Conservation (phyloP, 2,329 filamentous ascomycete genomes). For the Aspergillus flavus region DNA sequence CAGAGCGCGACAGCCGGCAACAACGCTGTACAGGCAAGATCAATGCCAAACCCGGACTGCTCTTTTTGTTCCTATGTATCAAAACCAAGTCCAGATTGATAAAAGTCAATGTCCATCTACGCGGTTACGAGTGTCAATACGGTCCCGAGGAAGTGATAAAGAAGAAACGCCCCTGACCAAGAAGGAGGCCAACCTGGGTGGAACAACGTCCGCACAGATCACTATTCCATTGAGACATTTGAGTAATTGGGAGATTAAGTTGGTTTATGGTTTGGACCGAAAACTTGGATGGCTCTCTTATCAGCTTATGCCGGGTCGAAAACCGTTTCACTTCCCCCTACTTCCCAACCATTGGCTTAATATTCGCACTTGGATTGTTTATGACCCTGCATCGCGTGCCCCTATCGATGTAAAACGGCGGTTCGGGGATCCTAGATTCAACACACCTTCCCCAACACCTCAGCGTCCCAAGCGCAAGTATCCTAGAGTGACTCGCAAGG, state of each 20-base stretch:
- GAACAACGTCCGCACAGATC: not conserved
- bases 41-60: not conserved
- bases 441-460: constrained; percentile 30
- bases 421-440: constrained; percentile 41
- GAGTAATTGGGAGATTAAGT: constrained; percentile 39
- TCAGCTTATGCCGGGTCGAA: constrained; percentile 42
- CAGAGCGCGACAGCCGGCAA: not conserved
- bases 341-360: constrained; percentile 49
- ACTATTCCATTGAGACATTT: constrained; percentile 17
- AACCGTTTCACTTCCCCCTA: constrained; percentile 43
- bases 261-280: constrained; percentile 39
- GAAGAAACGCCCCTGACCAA: not conserved
- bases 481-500: constrained; percentile 19
- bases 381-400: constrained; percentile 42
- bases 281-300: constrained; percentile 42
- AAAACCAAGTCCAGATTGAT: not conserved
- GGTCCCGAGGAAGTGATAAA: not conserved
- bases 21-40: not conserved
- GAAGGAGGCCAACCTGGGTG: not conserved
- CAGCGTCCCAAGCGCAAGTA: constrained; percentile 31
- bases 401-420: constrained; percentile 32
- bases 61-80: not conserved
- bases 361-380: constrained; percentile 41
- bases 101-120: not conserved
- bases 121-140: not conserved